These are phyloP conservation scores for Phascolomyces articulosus DNA, from an alignment of 371 early-diverging fungal species.

Conservation along the genomic window DNA sequence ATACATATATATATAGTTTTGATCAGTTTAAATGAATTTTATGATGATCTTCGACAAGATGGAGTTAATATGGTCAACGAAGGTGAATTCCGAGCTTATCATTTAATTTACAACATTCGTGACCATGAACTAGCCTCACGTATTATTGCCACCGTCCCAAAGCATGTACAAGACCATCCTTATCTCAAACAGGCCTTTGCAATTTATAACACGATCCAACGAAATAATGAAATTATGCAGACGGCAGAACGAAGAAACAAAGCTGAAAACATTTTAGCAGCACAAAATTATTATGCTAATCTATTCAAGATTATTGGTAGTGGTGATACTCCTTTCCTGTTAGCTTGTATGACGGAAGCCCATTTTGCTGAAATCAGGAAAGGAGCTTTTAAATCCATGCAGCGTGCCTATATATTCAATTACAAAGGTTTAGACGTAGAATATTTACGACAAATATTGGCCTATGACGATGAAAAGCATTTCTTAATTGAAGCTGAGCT, in stretches of 20 bases:
- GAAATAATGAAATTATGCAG: conserved; percentile 56
- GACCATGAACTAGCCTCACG: conserved; percentile 68
- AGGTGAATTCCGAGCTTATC: conserved; percentile 88
- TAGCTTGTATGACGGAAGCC: conserved; percentile 78
- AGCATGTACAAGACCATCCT: conserved; percentile 54
- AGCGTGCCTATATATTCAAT: conserved; percentile 55
- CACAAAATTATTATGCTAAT: conserved; percentile 63
- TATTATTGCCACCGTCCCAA: conserved; percentile 61
- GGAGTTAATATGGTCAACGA: conserved; percentile 72
- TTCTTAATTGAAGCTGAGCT: conserved; percentile 28
- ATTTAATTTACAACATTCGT: conserved; percentile 73
- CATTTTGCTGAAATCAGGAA: conserved; percentile 77
- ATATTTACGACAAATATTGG: conserved; percentile 27
- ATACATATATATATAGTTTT: conserved; percentile 47
- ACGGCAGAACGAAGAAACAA: conserved; percentile 47
- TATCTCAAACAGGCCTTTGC: conserved; percentile 71
- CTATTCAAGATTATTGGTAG: conserved; percentile 72
- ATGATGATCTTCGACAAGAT: conserved; percentile 70
- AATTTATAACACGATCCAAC: conserved; percentile 64
- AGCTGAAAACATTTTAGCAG: conserved; percentile 55
- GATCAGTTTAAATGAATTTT: conserved; percentile 82
- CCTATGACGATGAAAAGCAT: conserved; percentile 37
- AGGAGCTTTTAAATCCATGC: conserved; percentile 77
- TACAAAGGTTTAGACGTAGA: conserved; percentile 46
- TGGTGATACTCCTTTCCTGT: conserved; percentile 62